Evolutionary conservation across 495 filamentous ascomycete species (phyloP), one percentile per base, ranked within the genome.

Genomic region (Aspergillus ellipticus): DNA sequence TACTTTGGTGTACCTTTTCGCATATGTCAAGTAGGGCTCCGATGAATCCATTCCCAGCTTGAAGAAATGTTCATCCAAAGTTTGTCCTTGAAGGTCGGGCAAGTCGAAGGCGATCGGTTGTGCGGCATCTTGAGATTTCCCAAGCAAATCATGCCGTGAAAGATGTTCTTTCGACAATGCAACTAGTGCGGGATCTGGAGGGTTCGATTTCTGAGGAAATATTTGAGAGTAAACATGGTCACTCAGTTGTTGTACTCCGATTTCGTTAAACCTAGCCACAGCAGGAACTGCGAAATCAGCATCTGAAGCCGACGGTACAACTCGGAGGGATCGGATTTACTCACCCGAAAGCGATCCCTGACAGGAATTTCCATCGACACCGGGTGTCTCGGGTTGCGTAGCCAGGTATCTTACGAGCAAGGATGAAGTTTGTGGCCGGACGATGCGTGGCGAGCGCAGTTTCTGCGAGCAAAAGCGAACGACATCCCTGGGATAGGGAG

Each of bases 31-130:
- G 66, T 92, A 97, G n/a, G 93, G 92, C 58, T 97, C 89, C 20
- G 90, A 89, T 13, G 86, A 83, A 65, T 96, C 90, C 74, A 87
- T 82, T 19, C 94, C 94, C 5, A 99, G 82, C 67, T 84, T 92
- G 77, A 90, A 78, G 66, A 99, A 99, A 70, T 99, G 94, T 61
- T 97, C 95, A 68, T 97, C 95, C 21, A 99, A 72, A 0, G 89
- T 88, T 24, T 78, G 62, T 4, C 94, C 95, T 49, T 89, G 86
- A 8, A 99, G 81, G 16, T 72, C 62, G 0, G 94, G 94, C 0
- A 99, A 74, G 57, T 96, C 84, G 67, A 97, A 97, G 35, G 81
- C 86, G 64, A 97, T 85, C 1, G 94, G 90, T 5, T 82, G 75
- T 6, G 79, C 75, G 28, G 79, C 83, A 64, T 89, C 90, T 62